phyloP scores from a whole-genome alignment of 495 filamentous ascomycete genomes.

The Xylaria grammica region DNA sequence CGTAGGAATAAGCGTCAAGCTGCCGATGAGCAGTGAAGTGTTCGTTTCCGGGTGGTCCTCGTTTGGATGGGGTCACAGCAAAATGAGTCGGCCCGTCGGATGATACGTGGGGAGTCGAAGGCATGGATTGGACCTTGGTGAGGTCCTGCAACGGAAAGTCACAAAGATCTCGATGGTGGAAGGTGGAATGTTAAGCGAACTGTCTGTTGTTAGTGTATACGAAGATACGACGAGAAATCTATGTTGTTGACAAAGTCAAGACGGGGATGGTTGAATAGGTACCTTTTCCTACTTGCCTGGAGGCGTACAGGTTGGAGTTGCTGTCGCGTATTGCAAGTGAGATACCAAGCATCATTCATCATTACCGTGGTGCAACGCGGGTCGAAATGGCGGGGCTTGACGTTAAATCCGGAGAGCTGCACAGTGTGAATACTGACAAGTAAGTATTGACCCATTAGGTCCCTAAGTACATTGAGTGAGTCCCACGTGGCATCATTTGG shows the following conservation, averaged over 20 bases:
- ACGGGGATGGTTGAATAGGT: not conserved
- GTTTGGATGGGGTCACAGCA: constrained; percentile 33
- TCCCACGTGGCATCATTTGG: too few relatives aligned
- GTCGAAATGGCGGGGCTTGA: not conserved
- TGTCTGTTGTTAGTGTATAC: not conserved
- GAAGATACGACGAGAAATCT: not conserved
- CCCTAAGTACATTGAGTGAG: too few relatives aligned
- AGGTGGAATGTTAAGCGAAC: not conserved
- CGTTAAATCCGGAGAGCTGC: constrained; percentile 1
- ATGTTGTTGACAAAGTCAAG: not conserved
- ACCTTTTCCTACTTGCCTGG: too few relatives aligned
- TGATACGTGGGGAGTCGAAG: constrained; percentile 30
- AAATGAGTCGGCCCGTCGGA: constrained; percentile 32
- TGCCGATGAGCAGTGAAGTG: constrained; percentile 22
- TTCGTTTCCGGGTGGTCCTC: constrained; percentile 24
- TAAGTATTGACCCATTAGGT: not conserved
- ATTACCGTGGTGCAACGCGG: not conserved
- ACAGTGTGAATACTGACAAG: not conserved
- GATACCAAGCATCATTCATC: too few relatives aligned
- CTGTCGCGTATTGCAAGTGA: too few relatives aligned
- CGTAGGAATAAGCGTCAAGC: constrained; percentile 9
- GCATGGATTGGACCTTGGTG: constrained; percentile 38
- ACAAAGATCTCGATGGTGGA: constrained; percentile 25
- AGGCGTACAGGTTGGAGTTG: too few relatives aligned
- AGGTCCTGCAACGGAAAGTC: constrained; percentile 40